Base-by-base conservation (phyloP, 2,329 filamentous ascomycete genomes). In the Byssochlamys sp. region DNA sequence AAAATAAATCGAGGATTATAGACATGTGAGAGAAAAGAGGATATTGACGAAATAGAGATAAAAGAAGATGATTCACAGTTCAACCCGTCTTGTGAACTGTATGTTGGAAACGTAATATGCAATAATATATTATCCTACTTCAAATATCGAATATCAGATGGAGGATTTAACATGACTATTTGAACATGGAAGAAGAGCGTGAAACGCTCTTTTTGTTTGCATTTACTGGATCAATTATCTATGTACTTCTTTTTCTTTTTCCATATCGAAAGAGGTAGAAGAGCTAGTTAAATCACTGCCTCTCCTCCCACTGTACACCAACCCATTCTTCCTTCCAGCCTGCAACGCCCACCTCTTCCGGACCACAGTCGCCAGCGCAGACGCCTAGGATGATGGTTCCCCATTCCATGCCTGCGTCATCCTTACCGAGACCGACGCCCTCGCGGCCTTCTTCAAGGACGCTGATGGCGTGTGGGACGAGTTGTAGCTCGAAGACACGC, bases 221-320 rank as follows among this genome's bases (percentile, higher is more conserved):
- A 51, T n/a, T 51, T 51, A 26, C 12, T 51, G 27, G 12, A 26
- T 51, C 49, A 19, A 51, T 51, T 51, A 26, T 51, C 9, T 51
- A 45, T 45, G 39, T 45, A 45, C 39, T 45, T 45, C 9, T 45
- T 19, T 45, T 19, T 19, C 19, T 19, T 19, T 19, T 11, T 33
- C 31, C 31, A 10, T 33, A 33, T 33, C 31, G 12, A 19, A 19
- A 19, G 19, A 19, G 19, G 19, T 19, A 19, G 19, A 19, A 19
- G 19, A 19, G 35, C 4, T 19, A 45, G 14, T 33, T 6, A 31
- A 28, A 45, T 48, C 49, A 69, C 48, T 63, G 63, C 57, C 55
- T 67, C 73, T 96, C 91, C 75, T 99, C 94, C 94, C 92, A 99
- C 74, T 99, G 94, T 62, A 97, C 94, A 5, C 92, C 94, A n/a